Base-by-base conservation (phyloP, 2,329 filamentous ascomycete genomes). In the Balansia obtecta region DNA sequence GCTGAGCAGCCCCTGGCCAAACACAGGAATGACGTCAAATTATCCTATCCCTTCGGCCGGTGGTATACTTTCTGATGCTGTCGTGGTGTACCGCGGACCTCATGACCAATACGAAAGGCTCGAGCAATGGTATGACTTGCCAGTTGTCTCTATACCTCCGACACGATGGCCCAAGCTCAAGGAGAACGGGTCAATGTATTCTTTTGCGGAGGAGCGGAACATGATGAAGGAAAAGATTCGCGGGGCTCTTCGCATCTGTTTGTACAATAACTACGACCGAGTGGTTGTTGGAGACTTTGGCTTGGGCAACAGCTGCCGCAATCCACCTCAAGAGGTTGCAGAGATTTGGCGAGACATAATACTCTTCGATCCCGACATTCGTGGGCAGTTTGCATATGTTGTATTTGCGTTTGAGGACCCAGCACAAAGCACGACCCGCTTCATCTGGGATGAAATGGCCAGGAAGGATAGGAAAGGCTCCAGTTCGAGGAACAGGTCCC, bases 201-300 rank as follows among this genome's bases (percentile, higher is more conserved):
- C 83, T 0, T 89, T 90, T 64, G 71, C 73, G 3, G 74, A 82
- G 58, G 86, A 89, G 66, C 77, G 77, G 53, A 80, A 85, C 56
- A 73, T 88, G 63, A 85, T 87, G 67, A 76, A 75, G 58, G 81
- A 85, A 58, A 88, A 88, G 66, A 82, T 89, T 64, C 78, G 80
- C 20, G 78, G 80, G 1, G 81, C 84, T 2, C 75, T 89, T 16
- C 76, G 81, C 45, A 86, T 88, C 54, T 86, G 84, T 55, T 77
- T 77, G 16, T 77, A 74, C 58, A 74, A 79, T 57, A 69, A 71
- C 52, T 79, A 81, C 59, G 67, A 71, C 40, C 72, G 74, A 52
- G 69, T 85, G 20, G 77, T 80, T 47, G 75, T 84, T 52, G 79
- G 79, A 20, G 80, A 80, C 56, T 85, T 83, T 60, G 81, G 81